A percentile compares a stretch with the other conserved stretches of the same genome.
Conservation (phyloP, 1,139 yeast species). For the Geotrichum histeridarum region DNA sequence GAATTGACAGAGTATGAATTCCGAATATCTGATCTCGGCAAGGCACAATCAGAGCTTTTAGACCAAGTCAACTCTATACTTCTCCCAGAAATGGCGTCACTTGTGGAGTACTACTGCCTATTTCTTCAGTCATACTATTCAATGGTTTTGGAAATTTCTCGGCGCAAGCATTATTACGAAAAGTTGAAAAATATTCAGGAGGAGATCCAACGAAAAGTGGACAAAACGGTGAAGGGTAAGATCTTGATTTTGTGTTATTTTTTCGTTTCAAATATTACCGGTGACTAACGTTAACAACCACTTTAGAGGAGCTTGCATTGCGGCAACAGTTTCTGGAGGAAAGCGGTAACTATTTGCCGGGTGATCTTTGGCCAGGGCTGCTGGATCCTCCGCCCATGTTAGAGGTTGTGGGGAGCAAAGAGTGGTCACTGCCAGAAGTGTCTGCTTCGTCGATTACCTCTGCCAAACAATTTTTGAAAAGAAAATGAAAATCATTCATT, state of each 20-base stretch:
- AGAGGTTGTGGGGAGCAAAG: slow-evolving; percentile 13
- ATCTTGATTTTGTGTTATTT: no score
- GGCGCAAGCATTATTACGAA: slow-evolving; percentile 43
- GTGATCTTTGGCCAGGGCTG: slow-evolving; percentile 47
- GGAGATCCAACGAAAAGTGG: slow-evolving; percentile 41
- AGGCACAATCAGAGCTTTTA: neutral
- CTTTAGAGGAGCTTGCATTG: slow-evolving; percentile 8
- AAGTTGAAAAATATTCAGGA: slow-evolving; percentile 41
- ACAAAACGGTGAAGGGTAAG: slow-evolving; percentile 30
- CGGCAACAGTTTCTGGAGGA: slow-evolving; percentile 14
- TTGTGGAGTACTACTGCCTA: slow-evolving; percentile 46
- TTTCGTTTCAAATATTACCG: neutral
- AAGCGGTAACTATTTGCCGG: slow-evolving; percentile 43
- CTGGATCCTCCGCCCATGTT: slow-evolving; percentile 30
- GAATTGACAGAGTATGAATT: slow-evolving; percentile 22
- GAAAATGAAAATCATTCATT: neutral
- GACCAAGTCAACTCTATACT: slow-evolving; percentile 18
- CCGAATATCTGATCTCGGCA: neutral
- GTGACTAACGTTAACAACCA: neutral
- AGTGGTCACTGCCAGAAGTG: slow-evolving; percentile 15
- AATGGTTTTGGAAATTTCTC: slow-evolving; percentile 46
- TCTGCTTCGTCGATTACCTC: neutral
- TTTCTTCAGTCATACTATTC: slow-evolving; percentile 49
- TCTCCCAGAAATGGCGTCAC: slow-evolving; percentile 31
- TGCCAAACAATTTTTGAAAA: slow-evolving; percentile 5